These are phyloP conservation scores for Rubus idaeus DNA, from an alignment of 306 rosid species.

Conservation along the genomic window DNA sequence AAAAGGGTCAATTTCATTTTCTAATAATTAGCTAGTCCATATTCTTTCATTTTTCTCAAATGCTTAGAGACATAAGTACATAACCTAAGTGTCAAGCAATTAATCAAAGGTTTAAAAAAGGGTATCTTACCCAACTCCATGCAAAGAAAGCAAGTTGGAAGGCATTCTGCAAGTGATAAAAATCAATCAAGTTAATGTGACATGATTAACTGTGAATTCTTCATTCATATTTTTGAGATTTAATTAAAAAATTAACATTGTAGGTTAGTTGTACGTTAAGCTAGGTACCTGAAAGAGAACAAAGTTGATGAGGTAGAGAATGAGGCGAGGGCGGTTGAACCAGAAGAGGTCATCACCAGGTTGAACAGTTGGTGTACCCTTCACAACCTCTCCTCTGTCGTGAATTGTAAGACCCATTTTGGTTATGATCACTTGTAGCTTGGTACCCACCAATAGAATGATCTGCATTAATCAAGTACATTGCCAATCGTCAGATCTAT, in stretches of 20 bases:
- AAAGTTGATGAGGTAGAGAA: constrained; percentile 77
- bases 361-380: constrained; percentile 76
- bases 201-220: background rate
- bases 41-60: background rate
- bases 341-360: constrained; percentile 83
- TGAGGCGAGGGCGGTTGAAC: constrained; percentile 67
- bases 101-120: background rate
- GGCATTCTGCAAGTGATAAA: constrained; percentile 56
- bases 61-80: background rate
- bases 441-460: constrained; percentile 71
- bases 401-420: constrained; percentile 72
- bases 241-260: background rate
- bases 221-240: background rate
- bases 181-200: background rate
- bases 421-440: constrained; percentile 85
- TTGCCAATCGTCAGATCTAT: constrained; percentile 3
- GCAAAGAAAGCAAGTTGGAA: constrained; percentile 83
- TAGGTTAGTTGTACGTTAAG: background rate
- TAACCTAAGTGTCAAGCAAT: background rate
- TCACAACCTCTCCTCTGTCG: constrained; percentile 77
- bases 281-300: constrained; percentile 77
- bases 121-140: constrained; percentile 65
- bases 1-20: background rate
- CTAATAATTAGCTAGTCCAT: background rate
- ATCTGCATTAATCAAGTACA: constrained; percentile 39